Base-by-base conservation (phyloP, 2,329 filamentous ascomycete genomes). In the Monilinia polystroma region DNA sequence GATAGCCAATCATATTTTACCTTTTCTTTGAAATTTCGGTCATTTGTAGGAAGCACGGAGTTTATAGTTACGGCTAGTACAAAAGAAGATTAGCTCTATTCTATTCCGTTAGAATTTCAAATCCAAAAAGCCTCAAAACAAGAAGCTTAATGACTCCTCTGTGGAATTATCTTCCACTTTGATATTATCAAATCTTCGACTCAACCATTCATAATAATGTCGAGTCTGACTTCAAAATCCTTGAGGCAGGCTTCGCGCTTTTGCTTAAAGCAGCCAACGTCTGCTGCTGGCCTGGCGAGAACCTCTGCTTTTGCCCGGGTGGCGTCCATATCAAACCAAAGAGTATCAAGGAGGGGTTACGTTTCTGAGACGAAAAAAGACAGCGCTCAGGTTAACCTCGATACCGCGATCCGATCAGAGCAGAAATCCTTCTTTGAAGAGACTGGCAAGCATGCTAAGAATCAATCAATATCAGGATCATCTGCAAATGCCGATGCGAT, bases 371-470 rank as follows among this genome's bases (percentile, higher is more conserved):
- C 91, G 69, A 92, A 90, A 81, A 84, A 87, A 71, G 88, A 91
- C 73, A 85, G 87, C 78, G 92, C 92, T 62, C 92, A 93, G 77
- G 90, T 97, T 75, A 88, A 87, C 73, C 81, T 92, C 67, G 92
- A 97, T 75, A 90, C 90, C 14, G 88, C 92, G 68, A 93, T 97
- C 79, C 91, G 90, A 78, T 83, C 93, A 68, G 92, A 97, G 72
- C 92, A 94, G 80, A 90, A 90, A 78, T 88, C 90, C 43, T 95
- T 96, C 78, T 86, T 88, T 69, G 82, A 86, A 57, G 72, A 76
- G 71, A 75, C 74, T 52, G 75, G 75, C n/a, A 76, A 75, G 66
- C 68, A 72, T 41, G 70, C 74, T 18, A 69, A 73, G 55, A 66
- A 72, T 16, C 66, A 73, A 62, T 69, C 69, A 49, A 62, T 77